Base-by-base conservation (phyloP, 192 early-diverging fungal genomes). In the Paraglomus occultum region DNA sequence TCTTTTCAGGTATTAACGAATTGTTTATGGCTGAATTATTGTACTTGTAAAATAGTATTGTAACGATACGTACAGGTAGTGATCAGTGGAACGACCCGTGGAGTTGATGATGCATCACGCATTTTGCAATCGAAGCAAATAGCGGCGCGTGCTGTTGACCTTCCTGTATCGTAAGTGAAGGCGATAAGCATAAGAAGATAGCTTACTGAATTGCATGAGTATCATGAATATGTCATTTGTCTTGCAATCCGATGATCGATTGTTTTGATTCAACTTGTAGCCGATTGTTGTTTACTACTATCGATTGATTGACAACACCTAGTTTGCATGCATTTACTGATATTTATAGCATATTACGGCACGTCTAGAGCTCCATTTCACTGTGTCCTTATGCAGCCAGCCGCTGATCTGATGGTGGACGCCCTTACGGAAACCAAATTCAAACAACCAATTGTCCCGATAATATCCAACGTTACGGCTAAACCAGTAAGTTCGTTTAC, bases 381-480 rank as follows among this genome's bases (percentile, higher is more conserved):
- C 79, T 96, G 95, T 77, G 85, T 79, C 43, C 76, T 98, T 62
- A 96, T 98, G 96, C 81, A 82, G 40, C 90, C 92, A 18, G 96
- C 95, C 6, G 90, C 91, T 1, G 82, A 86, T 45, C 81, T 75
- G 20, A 90, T 98, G 84, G 82, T 80, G 44, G 71, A 83, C 8
- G 88, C 87, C 8, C 82, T 98, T n/a, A 81, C 77, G n/a, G 75
- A 75, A 48, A 80, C 89, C 9, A 83, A 88, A 47, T 89, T 98
- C 44, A 53, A 82, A n/a, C 78, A 82, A 39, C 95, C 94, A 44
- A 61, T 75, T 11, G 89, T 96, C 51, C 87, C 93, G 45, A 90
- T 98, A 15, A 88, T 98, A 42, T 94, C 94, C 9, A 98, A 98
- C 76, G 93, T 95, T 18, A 95, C 93, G 5, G 94, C 89, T 10